phyloP scores from a whole-genome alignment of 2,329 filamentous ascomycete species.

The Pseudogymnoascus destructans region DNA sequence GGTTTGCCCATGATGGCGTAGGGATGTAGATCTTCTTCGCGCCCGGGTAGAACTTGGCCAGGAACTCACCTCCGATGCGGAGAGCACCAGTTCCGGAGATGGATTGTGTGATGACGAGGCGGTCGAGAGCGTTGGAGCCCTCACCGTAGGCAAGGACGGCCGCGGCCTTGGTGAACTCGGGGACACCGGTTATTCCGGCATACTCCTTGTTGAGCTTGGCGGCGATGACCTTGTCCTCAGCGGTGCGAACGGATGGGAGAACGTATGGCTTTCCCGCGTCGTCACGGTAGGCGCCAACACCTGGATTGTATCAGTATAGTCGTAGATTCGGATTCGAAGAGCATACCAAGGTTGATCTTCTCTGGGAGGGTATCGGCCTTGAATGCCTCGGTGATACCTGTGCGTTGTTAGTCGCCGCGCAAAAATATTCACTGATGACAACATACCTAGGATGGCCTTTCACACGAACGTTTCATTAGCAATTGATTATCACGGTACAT shows the following conservation, averaged over 20 bases:
- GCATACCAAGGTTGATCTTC: constrained; percentile 92
- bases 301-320: constrained; percentile 30
- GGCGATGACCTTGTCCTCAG: constrained; percentile 75
- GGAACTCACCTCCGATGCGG: constrained; percentile 86
- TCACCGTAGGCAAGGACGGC: constrained; percentile 81
- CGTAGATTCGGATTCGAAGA: neutral
- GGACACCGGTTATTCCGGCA: constrained; percentile 90
- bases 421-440: constrained; percentile 13
- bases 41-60: constrained; percentile 79
- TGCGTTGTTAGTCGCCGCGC: constrained; percentile 21
- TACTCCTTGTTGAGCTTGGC: constrained; percentile 89
- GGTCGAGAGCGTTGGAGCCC: constrained; percentile 62
- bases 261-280: constrained; percentile 97
- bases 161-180: constrained; percentile 84
- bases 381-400: constrained; percentile 94
- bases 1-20: constrained; percentile 94
- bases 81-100: constrained; percentile 96
- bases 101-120: constrained; percentile 87
- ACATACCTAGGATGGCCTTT: constrained; percentile 69
- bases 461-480: constrained; percentile 20
- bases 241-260: constrained; percentile 79
- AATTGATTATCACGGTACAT: constrained; percentile 12
- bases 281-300: constrained; percentile 96
- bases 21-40: constrained; percentile 96
- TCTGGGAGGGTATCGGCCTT: constrained; percentile 87